Conservation (phyloP, 1,139 yeast species). For the Saccharomyces hybrid region DNA sequence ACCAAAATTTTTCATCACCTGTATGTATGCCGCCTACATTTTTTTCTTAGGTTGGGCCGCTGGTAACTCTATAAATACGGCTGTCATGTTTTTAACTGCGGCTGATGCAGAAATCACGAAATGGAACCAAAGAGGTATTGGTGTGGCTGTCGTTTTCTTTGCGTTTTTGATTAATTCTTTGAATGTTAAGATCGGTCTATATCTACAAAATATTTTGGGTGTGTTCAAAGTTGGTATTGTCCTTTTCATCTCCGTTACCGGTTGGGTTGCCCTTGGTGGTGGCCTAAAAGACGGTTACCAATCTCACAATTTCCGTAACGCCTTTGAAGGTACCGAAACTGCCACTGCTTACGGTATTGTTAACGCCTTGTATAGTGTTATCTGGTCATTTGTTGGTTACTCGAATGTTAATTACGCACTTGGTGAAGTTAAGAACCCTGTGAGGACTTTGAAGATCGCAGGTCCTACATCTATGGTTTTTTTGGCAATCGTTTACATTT, state of each 20-base stretch:
- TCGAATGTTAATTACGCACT: constrained; percentile 77
- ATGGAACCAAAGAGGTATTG: constrained; percentile 74
- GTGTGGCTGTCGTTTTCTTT: constrained; percentile 65
- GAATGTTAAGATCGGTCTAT: constrained; percentile 58
- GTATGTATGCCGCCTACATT: constrained; percentile 70
- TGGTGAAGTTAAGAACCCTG: constrained; percentile 70
- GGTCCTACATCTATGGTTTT: constrained; percentile 62
- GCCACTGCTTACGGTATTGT: constrained; percentile 75
- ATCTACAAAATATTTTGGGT: constrained; percentile 63
- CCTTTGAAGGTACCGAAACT: constrained; percentile 48
- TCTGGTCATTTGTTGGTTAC: constrained; percentile 73
- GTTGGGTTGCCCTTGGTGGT: constrained; percentile 77
- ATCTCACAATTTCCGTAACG: constrained; percentile 56
- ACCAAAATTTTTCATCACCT: constrained; percentile 64
- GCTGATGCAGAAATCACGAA: constrained; percentile 60
- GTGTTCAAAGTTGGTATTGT: constrained; percentile 64
- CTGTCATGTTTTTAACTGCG: constrained; percentile 46
- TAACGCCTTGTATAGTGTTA: constrained; percentile 69
- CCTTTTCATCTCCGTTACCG: constrained; percentile 60
- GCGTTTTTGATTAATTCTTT: constrained; percentile 60
- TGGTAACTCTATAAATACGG: constrained; percentile 39
- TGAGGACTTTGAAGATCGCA: constrained; percentile 57
- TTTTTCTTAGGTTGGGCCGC: constrained; percentile 83
- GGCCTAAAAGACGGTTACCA: constrained; percentile 46
- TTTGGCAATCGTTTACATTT: constrained; percentile 56